Percentiles rank a stretch among this genome's conserved stretches.
Conservation (phyloP, 306 rosid genomes). For the Trichosanthes cucumerina region DNA sequence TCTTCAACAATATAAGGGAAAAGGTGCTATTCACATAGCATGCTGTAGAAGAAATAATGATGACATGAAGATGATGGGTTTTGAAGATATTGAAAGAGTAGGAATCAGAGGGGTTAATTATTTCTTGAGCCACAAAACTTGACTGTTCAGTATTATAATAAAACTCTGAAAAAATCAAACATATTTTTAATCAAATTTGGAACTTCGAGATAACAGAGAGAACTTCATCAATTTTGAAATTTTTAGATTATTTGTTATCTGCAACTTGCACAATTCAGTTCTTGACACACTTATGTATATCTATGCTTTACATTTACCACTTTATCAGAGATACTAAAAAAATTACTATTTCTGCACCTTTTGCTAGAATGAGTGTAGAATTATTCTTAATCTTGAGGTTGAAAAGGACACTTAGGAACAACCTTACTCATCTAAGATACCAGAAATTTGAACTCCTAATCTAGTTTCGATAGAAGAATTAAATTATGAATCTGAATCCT, state of each 20-base stretch:
- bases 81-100: neutral
- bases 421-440: neutral
- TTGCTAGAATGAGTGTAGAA: neutral
- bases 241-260: neutral
- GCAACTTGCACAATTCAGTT: neutral
- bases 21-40: neutral
- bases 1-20: neutral
- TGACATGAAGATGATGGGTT: neutral
- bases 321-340: neutral
- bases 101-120: neutral
- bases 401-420: neutral
- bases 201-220: neutral
- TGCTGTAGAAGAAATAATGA: conserved; percentile 1
- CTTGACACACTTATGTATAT: neutral
- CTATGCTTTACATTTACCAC: neutral
- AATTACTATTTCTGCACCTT: neutral
- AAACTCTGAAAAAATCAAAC: neutral
- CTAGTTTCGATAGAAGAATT: neutral
- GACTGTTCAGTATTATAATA: neutral
- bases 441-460: neutral
- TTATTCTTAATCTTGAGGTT: neutral
- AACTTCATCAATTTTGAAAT: neutral
- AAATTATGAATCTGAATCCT: conserved; percentile 1
- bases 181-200: neutral
- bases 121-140: conserved; percentile 8